A percentile compares a stretch with the other conserved stretches of the same genome.
phyloP scores from a whole-genome alignment of 75 land plant species.

The Cupressus sempervirens region DNA sequence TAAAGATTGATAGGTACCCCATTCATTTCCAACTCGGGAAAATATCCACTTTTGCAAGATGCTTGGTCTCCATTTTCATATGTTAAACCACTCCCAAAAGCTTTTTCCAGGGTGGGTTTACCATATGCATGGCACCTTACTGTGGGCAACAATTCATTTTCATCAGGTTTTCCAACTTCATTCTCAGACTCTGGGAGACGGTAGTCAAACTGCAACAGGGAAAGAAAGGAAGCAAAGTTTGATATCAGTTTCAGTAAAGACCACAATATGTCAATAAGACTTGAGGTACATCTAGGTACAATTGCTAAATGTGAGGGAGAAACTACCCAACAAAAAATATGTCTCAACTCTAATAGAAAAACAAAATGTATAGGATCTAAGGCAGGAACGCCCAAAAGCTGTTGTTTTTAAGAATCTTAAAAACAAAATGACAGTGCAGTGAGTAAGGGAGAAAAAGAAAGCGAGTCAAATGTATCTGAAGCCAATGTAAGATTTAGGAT shows the following conservation, averaged over 20 bases:
- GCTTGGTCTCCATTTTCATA: not conserved
- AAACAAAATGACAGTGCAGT: not conserved
- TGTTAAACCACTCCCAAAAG: not conserved
- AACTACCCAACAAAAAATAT: not conserved
- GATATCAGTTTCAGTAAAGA: not conserved
- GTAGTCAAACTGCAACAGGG: constrained; percentile 53
- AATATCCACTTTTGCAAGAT: not conserved
- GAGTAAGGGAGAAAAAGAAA: not conserved
- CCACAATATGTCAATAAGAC: not conserved
- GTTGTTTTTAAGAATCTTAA: not conserved
- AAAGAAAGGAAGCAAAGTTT: not conserved
- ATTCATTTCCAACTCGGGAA: constrained; percentile 32
- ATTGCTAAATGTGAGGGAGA: not conserved
- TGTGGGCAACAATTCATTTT: constrained; percentile 3
- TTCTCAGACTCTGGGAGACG: constrained; percentile 15
- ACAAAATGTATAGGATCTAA: not conserved
- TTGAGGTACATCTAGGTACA: not conserved
- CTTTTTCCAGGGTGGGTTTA: not conserved
- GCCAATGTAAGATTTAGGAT: not conserved
- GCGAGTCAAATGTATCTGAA: not conserved
- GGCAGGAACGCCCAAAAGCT: not conserved
- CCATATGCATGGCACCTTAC: not conserved
- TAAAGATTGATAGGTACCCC: constrained; percentile 61
- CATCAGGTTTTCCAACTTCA: not conserved
- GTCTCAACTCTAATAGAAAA: not conserved